These are phyloP conservation scores for Lignosus rhinocerotis DNA, from an alignment of 1,284 basidiomycete genomes.

Conservation along the genomic window DNA sequence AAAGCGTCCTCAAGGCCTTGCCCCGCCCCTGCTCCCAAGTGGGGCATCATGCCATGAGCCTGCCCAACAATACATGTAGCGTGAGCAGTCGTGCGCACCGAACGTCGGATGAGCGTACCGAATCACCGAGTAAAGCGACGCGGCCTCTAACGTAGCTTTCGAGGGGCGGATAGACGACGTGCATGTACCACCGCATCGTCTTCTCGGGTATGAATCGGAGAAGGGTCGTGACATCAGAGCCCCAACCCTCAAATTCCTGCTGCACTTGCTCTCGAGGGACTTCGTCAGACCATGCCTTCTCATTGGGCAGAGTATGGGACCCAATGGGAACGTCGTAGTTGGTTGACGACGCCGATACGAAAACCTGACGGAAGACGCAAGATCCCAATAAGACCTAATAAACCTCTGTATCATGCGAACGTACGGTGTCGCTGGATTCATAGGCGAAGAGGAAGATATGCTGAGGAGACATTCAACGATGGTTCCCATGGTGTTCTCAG, in stretches of 20 bases:
- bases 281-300: slow-evolving; percentile 47
- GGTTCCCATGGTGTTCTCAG: too few relatives aligned
- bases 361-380: neutral
- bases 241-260: slow-evolving; percentile 49
- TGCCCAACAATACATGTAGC: slow-evolving; percentile 15
- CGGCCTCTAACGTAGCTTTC: slow-evolving; percentile 46
- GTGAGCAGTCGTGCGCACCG: neutral
- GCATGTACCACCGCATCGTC: slow-evolving; percentile 60
- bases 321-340: slow-evolving; percentile 35
- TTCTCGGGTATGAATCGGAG: slow-evolving; percentile 45
- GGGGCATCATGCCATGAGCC: slow-evolving; percentile 62
- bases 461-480: neutral
- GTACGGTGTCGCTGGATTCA: neutral
- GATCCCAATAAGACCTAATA: neutral
- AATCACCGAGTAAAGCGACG: slow-evolving; percentile 59
- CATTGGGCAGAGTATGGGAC: slow-evolving; percentile 36
- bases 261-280: slow-evolving; percentile 46
- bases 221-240: slow-evolving; percentile 44
- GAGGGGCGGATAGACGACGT: slow-evolving; percentile 51
- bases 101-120: slow-evolving; percentile 37
- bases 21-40: slow-evolving; percentile 61
- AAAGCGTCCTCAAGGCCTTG: slow-evolving; percentile 65
- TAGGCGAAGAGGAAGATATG: neutral
- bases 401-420: neutral
- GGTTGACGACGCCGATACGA: neutral